phyloP scores from a whole-genome alignment of 768 basidiomycete genomes.

The Suillus tomentosus region DNA sequence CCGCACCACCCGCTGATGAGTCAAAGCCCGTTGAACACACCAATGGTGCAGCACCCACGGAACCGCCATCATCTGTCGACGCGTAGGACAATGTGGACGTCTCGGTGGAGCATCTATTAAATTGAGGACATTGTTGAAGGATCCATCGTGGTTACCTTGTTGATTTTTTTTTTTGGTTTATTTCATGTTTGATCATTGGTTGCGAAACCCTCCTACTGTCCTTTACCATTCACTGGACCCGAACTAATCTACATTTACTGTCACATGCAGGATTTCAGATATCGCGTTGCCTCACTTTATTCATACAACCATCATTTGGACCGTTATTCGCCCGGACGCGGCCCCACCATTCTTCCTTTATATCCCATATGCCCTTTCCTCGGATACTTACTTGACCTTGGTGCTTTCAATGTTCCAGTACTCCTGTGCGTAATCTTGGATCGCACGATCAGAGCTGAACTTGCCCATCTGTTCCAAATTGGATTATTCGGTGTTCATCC shows the following conservation, averaged over 20 bases:
- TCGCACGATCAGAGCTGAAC: slow-evolving; percentile 93
- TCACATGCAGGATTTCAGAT: slow-evolving; percentile 21
- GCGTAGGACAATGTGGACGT: slow-evolving; percentile 1
- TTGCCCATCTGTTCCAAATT: slow-evolving; percentile 76
- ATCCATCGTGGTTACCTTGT: not conserved
- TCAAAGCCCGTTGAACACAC: not conserved
- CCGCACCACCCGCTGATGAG: not conserved
- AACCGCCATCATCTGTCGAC: not conserved
- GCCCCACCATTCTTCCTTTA: slow-evolving; percentile 2
- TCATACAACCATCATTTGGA: slow-evolving; percentile 12
- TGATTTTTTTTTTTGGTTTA: not conserved
- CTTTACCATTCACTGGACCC: slow-evolving; percentile 13
- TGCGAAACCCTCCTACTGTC: slow-evolving; percentile 9
- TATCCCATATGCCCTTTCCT: slow-evolving; percentile 1
- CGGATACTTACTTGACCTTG: slow-evolving; percentile 28
- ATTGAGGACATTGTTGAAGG: slow-evolving; percentile 8
- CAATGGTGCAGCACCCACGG: not conserved
- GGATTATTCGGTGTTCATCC: slow-evolving; percentile 7
- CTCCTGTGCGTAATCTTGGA: slow-evolving; percentile 89
- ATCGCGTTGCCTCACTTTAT: slow-evolving; percentile 12
- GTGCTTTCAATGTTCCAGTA: slow-evolving; percentile 75
- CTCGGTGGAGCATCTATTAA: not conserved
- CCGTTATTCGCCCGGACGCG: slow-evolving; percentile 4
- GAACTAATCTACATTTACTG: slow-evolving; percentile 17
- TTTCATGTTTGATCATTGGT: slow-evolving; percentile 9